Evolutionary conservation across 495 filamentous ascomycete species (phyloP).

Genomic region (Hypoxylon lienhwacheense): DNA sequence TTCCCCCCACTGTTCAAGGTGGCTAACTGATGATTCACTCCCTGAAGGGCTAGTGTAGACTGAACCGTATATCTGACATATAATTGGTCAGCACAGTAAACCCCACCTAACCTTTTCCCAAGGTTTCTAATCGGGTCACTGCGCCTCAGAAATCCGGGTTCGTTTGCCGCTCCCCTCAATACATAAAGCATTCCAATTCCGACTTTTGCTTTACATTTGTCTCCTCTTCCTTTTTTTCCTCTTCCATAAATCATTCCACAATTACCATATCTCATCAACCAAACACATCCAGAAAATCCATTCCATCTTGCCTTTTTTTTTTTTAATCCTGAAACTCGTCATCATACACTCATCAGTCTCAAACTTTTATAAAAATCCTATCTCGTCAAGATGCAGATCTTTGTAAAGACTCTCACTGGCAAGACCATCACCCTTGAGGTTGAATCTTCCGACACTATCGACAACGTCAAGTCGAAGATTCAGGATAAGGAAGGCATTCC

Average conservation of each 20-base stretch:
- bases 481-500: slow-evolving; percentile 99
- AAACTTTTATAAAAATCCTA: slow-evolving; percentile 12
- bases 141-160: slow-evolving; percentile 30
- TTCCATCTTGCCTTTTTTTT: slow-evolving; percentile 2
- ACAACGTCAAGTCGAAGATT: slow-evolving; percentile 99
- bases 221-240: slow-evolving; percentile 14
- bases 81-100: slow-evolving; percentile 23
- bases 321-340: background rate
- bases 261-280: slow-evolving; percentile 44
- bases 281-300: slow-evolving; percentile 1
- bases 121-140: slow-evolving; percentile 38
- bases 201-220: slow-evolving; percentile 14
- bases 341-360: background rate
- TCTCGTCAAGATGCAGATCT: slow-evolving; percentile 80
- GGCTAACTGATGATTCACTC: slow-evolving; percentile 38
- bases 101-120: slow-evolving; percentile 36
- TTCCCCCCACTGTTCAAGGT: slow-evolving; percentile 29
- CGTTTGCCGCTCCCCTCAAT: slow-evolving; percentile 28
- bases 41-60: too few relatives aligned
- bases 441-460: slow-evolving; percentile 96
- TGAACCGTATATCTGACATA: slow-evolving; percentile 1
- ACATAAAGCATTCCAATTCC: slow-evolving; percentile 22
- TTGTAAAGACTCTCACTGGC: slow-evolving; percentile 78
- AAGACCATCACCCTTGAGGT: slow-evolving; percentile 99
- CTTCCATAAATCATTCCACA: background rate